Conservation (phyloP, 176 grass and related monocot genomes). For the Poa pratensis region DNA sequence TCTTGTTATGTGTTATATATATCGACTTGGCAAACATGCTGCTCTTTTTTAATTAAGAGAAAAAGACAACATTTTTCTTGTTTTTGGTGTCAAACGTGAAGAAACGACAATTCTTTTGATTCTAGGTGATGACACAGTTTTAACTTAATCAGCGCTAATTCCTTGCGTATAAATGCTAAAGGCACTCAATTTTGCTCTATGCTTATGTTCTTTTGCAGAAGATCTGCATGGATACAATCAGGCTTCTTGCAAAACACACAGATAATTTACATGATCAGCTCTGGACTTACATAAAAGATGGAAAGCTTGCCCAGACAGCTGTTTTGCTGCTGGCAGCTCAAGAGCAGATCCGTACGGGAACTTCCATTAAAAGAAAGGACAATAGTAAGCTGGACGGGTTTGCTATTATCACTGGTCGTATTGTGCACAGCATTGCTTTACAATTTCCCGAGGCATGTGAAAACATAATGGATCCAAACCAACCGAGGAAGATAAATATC, state of each 20-base stretch:
- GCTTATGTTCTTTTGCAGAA: not conserved
- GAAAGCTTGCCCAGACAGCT: not conserved
- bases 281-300: not conserved
- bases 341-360: not conserved
- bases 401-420: not conserved
- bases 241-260: not conserved
- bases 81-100: too few species aligned
- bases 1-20: too few species aligned
- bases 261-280: not conserved
- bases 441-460: not conserved
- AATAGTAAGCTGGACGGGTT: not conserved
- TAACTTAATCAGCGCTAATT: too few species aligned
- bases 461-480: not conserved
- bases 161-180: too few species aligned
- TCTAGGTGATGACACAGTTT: too few species aligned
- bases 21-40: too few species aligned
- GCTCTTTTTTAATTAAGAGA: too few species aligned
- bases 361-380: not conserved
- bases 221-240: not conserved
- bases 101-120: too few species aligned
- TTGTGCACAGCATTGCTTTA: not conserved
- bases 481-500: not conserved
- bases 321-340: not conserved
- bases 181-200: too few species aligned
- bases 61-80: too few species aligned